Evolutionary conservation across 1,284 basidiomycete species (phyloP).

Genomic region (Apiotrichum porosum): DNA sequence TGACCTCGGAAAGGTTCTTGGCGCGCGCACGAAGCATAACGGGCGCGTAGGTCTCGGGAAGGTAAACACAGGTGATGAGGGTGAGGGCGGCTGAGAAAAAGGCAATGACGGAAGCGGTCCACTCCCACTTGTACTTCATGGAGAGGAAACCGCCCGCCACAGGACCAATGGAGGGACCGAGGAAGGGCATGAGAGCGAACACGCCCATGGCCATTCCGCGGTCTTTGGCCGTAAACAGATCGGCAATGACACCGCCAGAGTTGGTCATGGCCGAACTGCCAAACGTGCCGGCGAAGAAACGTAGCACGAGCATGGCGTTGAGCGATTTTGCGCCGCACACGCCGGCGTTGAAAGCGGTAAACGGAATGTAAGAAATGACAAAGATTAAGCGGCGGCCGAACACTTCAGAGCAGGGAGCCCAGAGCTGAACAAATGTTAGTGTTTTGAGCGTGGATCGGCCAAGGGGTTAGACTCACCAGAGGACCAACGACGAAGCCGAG

Average conservation of each 20-base stretch:
- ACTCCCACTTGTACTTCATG: constrained; percentile 43
- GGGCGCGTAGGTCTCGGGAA: constrained; percentile 51
- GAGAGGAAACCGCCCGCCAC: constrained; percentile 47
- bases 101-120: constrained; percentile 64
- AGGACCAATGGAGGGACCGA: constrained; percentile 49
- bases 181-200: constrained; percentile 45
- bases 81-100: constrained; percentile 47
- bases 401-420: constrained; percentile 35
- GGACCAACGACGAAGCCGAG: constrained; percentile 19
- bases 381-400: constrained; percentile 45
- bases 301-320: constrained; percentile 48
- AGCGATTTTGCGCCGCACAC: constrained; percentile 46
- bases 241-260: constrained; percentile 49
- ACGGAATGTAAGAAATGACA: constrained; percentile 45
- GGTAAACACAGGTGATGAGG: constrained; percentile 29
- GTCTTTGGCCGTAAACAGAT: constrained; percentile 46
- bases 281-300: constrained; percentile 50
- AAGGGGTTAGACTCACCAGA: too few relatives aligned
- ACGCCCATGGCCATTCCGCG: constrained; percentile 51
- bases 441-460: too few relatives aligned
- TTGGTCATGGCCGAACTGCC: constrained; percentile 49
- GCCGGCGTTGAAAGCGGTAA: constrained; percentile 49
- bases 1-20: constrained; percentile 37
- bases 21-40: constrained; percentile 47
- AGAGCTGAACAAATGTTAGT: constrained; percentile 8